Evolutionary conservation across 2,329 filamentous ascomycete species (phyloP).

Genomic region (Diplodia corticola): DNA sequence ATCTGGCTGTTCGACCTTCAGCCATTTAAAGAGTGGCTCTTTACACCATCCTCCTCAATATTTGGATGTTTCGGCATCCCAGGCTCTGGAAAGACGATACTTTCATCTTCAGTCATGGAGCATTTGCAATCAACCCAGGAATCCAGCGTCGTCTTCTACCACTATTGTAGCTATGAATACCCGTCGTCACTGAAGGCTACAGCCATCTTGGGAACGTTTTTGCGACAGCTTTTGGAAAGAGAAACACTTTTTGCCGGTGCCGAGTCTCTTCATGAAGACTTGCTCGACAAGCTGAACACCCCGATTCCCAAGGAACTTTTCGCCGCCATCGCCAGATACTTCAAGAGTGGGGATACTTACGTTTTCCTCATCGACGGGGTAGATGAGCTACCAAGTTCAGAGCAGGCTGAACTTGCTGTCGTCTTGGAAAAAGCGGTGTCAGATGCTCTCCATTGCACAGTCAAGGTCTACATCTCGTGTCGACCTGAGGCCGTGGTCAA

Average conservation of each 20-base stretch:
- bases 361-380: constrained; percentile 28
- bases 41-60: constrained; percentile 21
- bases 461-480: constrained; percentile 27
- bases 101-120: constrained; percentile 25
- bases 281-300: not conserved
- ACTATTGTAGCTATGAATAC: constrained; percentile 29
- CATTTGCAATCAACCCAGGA: not conserved
- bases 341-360: not conserved
- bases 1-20: constrained; percentile 24
- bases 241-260: constrained; percentile 23
- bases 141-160: constrained; percentile 23
- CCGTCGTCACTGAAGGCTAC: constrained; percentile 23
- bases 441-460: not conserved
- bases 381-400: constrained; percentile 23
- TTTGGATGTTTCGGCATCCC: constrained; percentile 31
- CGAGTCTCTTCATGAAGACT: not conserved
- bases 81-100: constrained; percentile 30
- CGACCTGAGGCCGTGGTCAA: constrained; percentile 25
- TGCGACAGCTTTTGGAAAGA: constrained; percentile 25
- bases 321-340: not conserved
- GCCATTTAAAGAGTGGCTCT: constrained; percentile 22
- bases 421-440: constrained; percentile 18
- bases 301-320: not conserved
- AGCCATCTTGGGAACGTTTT: constrained; percentile 23
- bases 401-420: constrained; percentile 7